Percentiles rank a stretch among this genome's conserved stretches.
Evolutionary conservation across 2,329 filamentous ascomycete species (phyloP).

Genomic region (Paecilomyces fulvus): DNA sequence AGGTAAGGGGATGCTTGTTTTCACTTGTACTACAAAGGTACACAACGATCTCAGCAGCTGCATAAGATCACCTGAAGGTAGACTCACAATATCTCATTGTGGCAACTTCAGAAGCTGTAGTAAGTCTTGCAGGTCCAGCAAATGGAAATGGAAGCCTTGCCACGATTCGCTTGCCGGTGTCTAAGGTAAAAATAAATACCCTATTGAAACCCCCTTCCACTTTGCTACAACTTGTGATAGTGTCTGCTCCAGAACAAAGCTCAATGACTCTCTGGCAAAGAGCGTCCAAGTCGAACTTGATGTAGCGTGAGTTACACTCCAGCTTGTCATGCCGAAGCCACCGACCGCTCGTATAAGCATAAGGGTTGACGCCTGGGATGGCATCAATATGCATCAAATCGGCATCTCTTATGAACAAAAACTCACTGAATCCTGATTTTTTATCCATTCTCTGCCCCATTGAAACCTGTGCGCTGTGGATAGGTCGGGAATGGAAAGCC

Average conservation of each 20-base stretch:
- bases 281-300: slow-evolving; percentile 33
- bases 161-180: slow-evolving; percentile 30
- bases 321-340: slow-evolving; percentile 31
- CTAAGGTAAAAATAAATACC: slow-evolving; percentile 35
- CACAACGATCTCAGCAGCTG: slow-evolving; percentile 1
- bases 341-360: slow-evolving; percentile 26
- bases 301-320: slow-evolving; percentile 26
- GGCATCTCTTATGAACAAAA: too few relatives aligned
- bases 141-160: slow-evolving; percentile 35
- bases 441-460: too few relatives aligned
- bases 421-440: too few relatives aligned
- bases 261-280: slow-evolving; percentile 29
- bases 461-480: too few relatives aligned
- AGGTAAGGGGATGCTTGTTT: slow-evolving; percentile 35
- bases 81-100: slow-evolving; percentile 35
- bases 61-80: background rate
- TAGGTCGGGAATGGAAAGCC: too few relatives aligned
- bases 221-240: slow-evolving; percentile 31
- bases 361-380: slow-evolving; percentile 11
- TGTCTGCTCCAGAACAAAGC: slow-evolving; percentile 26
- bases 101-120: slow-evolving; percentile 38
- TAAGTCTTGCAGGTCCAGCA: slow-evolving; percentile 28
- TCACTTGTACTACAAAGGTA: slow-evolving; percentile 22
- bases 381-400: too few relatives aligned
- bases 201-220: slow-evolving; percentile 39